Conservation (phyloP, 306 rosid genomes). For the Acacia confusa region DNA sequence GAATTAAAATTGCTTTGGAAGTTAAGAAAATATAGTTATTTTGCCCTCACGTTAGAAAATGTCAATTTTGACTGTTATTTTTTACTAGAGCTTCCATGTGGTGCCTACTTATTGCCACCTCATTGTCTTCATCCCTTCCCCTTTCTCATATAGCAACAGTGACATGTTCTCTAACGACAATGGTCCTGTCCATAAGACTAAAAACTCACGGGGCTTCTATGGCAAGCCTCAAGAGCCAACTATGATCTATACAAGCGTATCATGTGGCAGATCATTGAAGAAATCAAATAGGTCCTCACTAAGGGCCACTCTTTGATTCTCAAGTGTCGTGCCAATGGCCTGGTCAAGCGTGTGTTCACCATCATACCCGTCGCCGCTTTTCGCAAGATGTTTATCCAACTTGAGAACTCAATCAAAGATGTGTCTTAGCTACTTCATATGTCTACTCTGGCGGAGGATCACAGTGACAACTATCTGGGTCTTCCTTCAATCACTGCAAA, state of each 20-base stretch:
- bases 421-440: conserved; percentile 87
- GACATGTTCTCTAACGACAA: too few relatives aligned
- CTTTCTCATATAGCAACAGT: too few relatives aligned
- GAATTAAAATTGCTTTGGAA: too few relatives aligned
- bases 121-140: too few relatives aligned
- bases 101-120: too few relatives aligned
- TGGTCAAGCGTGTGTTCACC: conserved; percentile 69
- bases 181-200: conserved; percentile 41
- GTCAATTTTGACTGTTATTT: too few relatives aligned
- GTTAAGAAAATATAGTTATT: too few relatives aligned
- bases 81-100: too few relatives aligned
- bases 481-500: conserved; percentile 86
- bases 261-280: conserved; percentile 67
- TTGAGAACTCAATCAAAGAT: conserved; percentile 79
- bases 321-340: conserved; percentile 72
- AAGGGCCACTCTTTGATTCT: conserved; percentile 56
- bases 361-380: conserved; percentile 77
- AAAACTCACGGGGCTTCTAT: conserved; percentile 70
- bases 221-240: conserved; percentile 80
- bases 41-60: too few relatives aligned
- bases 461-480: conserved; percentile 69
- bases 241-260: conserved; percentile 85
- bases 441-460: conserved; percentile 67
- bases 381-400: conserved; percentile 69
- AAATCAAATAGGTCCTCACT: conserved; percentile 69